Conservation (phyloP, 2,329 filamentous ascomycete species). For the Curvularia sp. region DNA sequence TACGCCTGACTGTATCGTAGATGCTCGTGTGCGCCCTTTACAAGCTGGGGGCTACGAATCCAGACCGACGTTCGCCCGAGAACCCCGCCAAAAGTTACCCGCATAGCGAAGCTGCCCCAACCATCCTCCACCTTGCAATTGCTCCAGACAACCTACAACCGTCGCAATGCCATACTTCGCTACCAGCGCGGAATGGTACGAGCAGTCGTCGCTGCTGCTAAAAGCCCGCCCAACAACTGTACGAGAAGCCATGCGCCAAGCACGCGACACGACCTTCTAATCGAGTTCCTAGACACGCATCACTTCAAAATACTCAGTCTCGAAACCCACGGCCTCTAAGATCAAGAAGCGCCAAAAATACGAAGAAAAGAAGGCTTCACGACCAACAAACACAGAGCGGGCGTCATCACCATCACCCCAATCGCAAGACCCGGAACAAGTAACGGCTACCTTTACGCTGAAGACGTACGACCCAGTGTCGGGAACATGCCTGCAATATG, state of each 20-base stretch:
- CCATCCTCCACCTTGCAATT: conserved; percentile 14
- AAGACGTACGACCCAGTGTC: conserved; percentile 88
- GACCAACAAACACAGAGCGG: conserved; percentile 32
- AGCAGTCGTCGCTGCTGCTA: conserved; percentile 83
- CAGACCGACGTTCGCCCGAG: conserved; percentile 23
- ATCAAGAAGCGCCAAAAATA: conserved; percentile 46
- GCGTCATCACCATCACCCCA: conserved; percentile 42
- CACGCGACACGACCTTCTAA: conserved; percentile 22
- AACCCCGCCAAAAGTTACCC: conserved; percentile 44
- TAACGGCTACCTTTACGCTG: conserved; percentile 72
- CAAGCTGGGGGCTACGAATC: conserved; percentile 3
- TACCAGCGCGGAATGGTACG: conserved; percentile 89
- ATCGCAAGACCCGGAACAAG: conserved; percentile 35
- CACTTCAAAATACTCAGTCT: conserved; percentile 88
- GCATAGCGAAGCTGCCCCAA: conserved; percentile 12
- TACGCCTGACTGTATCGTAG: not conserved
- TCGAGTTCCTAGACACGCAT: conserved; percentile 72
- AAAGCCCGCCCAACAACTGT: conserved; percentile 86
- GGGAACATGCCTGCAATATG: conserved; percentile 87
- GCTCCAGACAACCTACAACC: conserved; percentile 19
- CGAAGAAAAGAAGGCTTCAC: conserved; percentile 36
- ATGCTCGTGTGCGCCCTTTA: not conserved
- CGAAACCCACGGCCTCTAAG: conserved; percentile 50
- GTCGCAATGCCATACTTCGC: conserved; percentile 76
- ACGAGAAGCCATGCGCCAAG: conserved; percentile 45